Base-by-base conservation (phyloP, 2,329 filamentous ascomycete genomes). In the Madurella fahalii region DNA sequence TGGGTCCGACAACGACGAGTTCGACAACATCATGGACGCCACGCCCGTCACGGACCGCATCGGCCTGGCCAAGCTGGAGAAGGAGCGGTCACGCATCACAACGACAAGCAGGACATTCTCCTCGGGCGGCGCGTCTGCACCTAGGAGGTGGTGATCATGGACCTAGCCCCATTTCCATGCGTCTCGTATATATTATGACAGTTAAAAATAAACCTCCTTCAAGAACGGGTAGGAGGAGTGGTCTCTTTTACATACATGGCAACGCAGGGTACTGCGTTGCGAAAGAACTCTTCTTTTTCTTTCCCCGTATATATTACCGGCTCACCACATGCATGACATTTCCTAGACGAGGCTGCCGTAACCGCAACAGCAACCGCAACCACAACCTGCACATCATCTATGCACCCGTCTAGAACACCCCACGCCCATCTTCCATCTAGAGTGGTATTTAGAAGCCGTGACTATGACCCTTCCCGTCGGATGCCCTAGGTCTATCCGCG, bases 1-100 rank as follows among this genome's bases (percentile, higher is more conserved):
- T 53, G 80, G 58, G 9, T 69, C 45, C 76, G 80, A 70, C 45
- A 69, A 61, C 5, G 70, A 64, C 45, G 87, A 90, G 47, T 96
- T 97, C 67, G 93, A 97, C 67, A 87, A 87, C 61, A 95, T 99
- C 70, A 95, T 96, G 66, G 84, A 92, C 63, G 93, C 94, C 0
- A 93, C 90, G 2, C 90, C 90, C 0, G 83, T 95, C 16, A 96
- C 92, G 0, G 93, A 96, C 68, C 83, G 87, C 52, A 89, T 88
- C 12, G 93, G 93, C 0, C 65, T 84, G 53, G 69, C 72, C 2
- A 81, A 74, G 68, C 68, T 84, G 41, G 79, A 83, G 57, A 82
- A 78, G 69, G 80, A 83, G 63, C 72, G 79, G 40, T 70, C 74
- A 5, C 72, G 71, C 52, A 74, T 74, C 2, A 74, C 74, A 5